Conservation (phyloP, 345 rosid species). For the Eucalyptus camaldulensis region DNA sequence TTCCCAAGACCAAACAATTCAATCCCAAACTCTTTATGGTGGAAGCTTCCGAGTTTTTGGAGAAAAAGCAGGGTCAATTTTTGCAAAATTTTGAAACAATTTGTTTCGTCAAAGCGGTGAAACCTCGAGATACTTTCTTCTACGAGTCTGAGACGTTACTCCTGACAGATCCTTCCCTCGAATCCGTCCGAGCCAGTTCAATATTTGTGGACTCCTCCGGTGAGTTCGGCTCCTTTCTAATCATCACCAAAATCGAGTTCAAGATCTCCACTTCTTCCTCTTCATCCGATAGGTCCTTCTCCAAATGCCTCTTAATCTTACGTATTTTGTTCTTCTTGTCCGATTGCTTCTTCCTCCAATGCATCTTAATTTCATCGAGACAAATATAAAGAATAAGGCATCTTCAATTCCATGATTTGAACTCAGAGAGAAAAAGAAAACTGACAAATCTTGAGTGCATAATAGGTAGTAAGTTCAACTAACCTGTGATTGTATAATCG, state of each 20-base stretch:
- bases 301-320: not conserved
- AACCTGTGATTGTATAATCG: slow-evolving; percentile 70
- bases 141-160: no score
- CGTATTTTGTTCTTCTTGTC: not conserved
- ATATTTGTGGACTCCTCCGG: not conserved
- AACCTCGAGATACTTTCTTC: no score
- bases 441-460: not conserved
- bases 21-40: rapidly evolving
- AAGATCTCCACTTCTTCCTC: slow-evolving; percentile 29
- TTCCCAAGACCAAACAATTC: not conserved
- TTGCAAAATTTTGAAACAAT: no score
- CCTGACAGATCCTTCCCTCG: no score
- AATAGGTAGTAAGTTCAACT: not conserved
- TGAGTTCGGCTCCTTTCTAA: slow-evolving; percentile 23
- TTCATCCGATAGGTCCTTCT: not conserved
- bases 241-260: slow-evolving; percentile 18
- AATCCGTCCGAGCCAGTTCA: no score
- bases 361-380: not conserved
- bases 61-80: rapidly evolving
- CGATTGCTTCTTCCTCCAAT: not conserved
- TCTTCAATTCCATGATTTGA: not conserved
- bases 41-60: rapidly evolving
- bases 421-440: not conserved
- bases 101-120: no score
- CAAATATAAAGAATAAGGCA: not conserved